phyloP scores from a whole-genome alignment of 441 rosid species.

The Brassica hybrid region DNA sequence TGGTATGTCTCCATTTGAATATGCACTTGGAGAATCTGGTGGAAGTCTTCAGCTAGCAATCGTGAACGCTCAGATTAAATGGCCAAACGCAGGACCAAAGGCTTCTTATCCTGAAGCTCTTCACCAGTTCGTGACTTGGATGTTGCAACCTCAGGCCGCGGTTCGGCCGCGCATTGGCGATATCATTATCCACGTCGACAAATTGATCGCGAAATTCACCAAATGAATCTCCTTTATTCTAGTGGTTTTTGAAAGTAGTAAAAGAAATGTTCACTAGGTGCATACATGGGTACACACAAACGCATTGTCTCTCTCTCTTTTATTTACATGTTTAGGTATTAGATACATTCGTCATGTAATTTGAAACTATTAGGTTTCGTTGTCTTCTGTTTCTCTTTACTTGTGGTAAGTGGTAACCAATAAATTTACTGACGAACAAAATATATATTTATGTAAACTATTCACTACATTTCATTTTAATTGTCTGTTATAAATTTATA shows the following conservation, averaged over 20 bases:
- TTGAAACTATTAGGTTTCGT: conserved; percentile 27
- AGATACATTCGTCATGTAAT: conserved; percentile 24
- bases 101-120: conserved; percentile 85
- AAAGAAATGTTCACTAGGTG: neutral
- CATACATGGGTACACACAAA: neutral
- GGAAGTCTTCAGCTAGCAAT: conserved; percentile 97
- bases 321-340: conserved; percentile 23
- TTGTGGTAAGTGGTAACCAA: conserved; percentile 3
- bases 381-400: neutral
- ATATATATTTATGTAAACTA: too few species aligned
- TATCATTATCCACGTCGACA: conserved; percentile 90
- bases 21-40: conserved; percentile 96
- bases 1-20: conserved; percentile 94
- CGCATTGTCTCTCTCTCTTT: conserved; percentile 14
- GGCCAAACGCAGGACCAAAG: conserved; percentile 90
- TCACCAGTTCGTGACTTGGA: conserved; percentile 92
- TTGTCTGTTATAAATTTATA: too few species aligned
- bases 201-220: conserved; percentile 82
- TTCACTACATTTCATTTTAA: too few species aligned
- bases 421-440: conserved; percentile 17
- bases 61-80: conserved; percentile 89
- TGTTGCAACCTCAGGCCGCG: conserved; percentile 91
- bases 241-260: conserved; percentile 10
- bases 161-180: conserved; percentile 89
- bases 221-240: conserved; percentile 41